A percentile compares a stretch with the other conserved stretches of the same genome.
Conservation (phyloP, 352 stramenopile species). For the Pythium chondricola region DNA sequence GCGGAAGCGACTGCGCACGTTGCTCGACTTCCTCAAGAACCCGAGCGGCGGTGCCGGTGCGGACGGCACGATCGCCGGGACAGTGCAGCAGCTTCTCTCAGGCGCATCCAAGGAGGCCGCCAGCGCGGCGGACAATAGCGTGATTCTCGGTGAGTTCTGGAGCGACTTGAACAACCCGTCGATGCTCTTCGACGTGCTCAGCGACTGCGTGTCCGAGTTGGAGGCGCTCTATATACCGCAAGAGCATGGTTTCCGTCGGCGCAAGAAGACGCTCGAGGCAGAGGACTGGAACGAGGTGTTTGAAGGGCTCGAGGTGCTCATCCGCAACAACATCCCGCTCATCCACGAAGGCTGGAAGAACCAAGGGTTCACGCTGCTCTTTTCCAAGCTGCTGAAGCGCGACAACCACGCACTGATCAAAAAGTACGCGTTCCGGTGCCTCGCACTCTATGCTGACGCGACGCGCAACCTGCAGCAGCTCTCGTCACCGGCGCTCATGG, state of each 20-base stretch:
- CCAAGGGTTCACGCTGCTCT: conserved; percentile 74
- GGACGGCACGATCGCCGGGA: conserved; percentile 59
- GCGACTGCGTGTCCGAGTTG: conserved; percentile 76
- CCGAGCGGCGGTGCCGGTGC: conserved; percentile 24
- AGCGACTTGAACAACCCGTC: conserved; percentile 53
- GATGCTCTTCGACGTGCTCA: conserved; percentile 74
- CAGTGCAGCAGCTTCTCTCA: conserved; percentile 58
- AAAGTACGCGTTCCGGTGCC: conserved; percentile 84
- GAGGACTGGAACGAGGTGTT: conserved; percentile 89
- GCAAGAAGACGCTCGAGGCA: conserved; percentile 74
- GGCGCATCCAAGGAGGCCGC: conserved; percentile 40
- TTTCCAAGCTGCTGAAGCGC: conserved; percentile 77
- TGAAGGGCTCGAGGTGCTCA: conserved; percentile 75
- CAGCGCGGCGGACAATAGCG: conserved; percentile 31
- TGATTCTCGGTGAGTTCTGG: conserved; percentile 70
- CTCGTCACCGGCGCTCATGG: conserved; percentile 16
- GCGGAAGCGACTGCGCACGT: conserved; percentile 75
- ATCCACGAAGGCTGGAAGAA: conserved; percentile 81
- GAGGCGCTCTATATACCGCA: conserved; percentile 80
- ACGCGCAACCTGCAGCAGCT: conserved; percentile 71
- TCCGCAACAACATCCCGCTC: conserved; percentile 61
- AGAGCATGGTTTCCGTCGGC: conserved; percentile 76
- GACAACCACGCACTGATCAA: conserved; percentile 88
- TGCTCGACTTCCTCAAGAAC: conserved; percentile 82
- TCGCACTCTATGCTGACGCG: conserved; percentile 77